Percentiles rank a stretch among this genome's conserved stretches.
These are phyloP conservation scores for Suillus sp. DNA, from an alignment of 768 basidiomycete species.

Conservation along the genomic window DNA sequence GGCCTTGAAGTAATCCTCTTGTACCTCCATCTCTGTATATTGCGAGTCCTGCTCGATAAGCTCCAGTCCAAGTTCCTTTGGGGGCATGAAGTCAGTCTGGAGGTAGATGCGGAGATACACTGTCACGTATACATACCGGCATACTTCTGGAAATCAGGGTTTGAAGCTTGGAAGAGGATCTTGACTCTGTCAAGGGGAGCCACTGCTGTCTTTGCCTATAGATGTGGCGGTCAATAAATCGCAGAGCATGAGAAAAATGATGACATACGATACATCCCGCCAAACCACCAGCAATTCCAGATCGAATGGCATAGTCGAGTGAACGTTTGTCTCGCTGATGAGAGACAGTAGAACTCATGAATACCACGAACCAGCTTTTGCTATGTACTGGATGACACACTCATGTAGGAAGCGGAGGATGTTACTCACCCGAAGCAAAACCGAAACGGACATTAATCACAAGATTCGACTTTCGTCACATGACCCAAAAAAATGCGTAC, in stretches of 20 bases:
- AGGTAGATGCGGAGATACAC: conserved; percentile 25
- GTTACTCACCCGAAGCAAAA: not conserved
- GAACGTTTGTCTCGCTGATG: conserved; percentile 54
- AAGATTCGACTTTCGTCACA: not conserved
- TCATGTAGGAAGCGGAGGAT: conserved; percentile 11
- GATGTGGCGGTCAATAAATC: conserved; percentile 12
- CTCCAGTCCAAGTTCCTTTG: conserved; percentile 85
- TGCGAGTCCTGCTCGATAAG: conserved; percentile 69
- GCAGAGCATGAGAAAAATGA: conserved; percentile 10
- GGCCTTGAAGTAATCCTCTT: conserved; percentile 90
- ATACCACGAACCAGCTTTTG: conserved; percentile 13
- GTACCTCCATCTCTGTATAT: conserved; percentile 72
- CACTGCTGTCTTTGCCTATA: conserved; percentile 89
- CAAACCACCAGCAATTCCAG: conserved; percentile 89
- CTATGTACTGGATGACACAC: conserved; percentile 3
- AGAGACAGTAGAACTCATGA: conserved; percentile 38
- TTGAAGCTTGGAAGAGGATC: conserved; percentile 97
- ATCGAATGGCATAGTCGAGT: conserved; percentile 67
- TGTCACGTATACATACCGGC: conserved; percentile 65
- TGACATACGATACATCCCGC: conserved; percentile 88
- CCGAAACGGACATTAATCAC: conserved; percentile 1
- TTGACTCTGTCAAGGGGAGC: conserved; percentile 98
- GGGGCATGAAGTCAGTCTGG: conserved; percentile 15
- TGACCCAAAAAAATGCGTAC: not conserved
- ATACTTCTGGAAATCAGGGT: conserved; percentile 92